Evolutionary conservation across 2,329 filamentous ascomycete genomes (phyloP), one percentile per base, ranked within the genome.

Genomic region (Aspergillus thermomutatus): DNA sequence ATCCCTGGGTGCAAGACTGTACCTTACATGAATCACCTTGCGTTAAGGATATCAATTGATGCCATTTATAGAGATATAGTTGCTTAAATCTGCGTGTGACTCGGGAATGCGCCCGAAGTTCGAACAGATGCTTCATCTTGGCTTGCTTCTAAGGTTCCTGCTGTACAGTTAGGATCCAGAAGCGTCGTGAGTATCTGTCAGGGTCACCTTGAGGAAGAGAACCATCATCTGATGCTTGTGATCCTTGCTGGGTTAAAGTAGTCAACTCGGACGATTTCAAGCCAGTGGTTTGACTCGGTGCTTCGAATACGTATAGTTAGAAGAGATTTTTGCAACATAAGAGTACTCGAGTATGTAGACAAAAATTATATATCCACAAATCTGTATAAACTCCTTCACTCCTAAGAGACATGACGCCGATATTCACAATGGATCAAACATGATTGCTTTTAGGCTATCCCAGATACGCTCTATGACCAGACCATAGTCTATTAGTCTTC

Each of bases 401-500:
- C 43, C 43, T 11, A 46, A 26, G 21, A 45, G 43, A 46, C 14
- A 26, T 46, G 43, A 58, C 54, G 56, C 59, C 58, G 52, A 60
- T 49, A 54, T 54, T 54, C 55, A 57, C 19, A 57, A 52, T 48
- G 46, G 28, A 54, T 28, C 47, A 27, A 55, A 55, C 28, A 50
- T 37, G 41, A n/a, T 55, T 55, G 40, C 47, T 54, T 56, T 43
- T 54, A 40, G 41, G 28, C 40, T 43, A n/a, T 27, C 55, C 28
- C 21, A 45, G 8, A 19, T 5, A 45, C 40, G 21, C 19, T 21
- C 19, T 19, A 19, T 23, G 19, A 23, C 19, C 41, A 45, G 19
- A 9, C 19, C n/a, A n/a, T 48, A 27, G 50, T 21, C 17, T 48
- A 55, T 59, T 64, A 65, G 60, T 63, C 64, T 57, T 72, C 66